These are phyloP conservation scores for Trichophyton simii DNA, from an alignment of 2,329 filamentous ascomycete species.

Conservation along the genomic window DNA sequence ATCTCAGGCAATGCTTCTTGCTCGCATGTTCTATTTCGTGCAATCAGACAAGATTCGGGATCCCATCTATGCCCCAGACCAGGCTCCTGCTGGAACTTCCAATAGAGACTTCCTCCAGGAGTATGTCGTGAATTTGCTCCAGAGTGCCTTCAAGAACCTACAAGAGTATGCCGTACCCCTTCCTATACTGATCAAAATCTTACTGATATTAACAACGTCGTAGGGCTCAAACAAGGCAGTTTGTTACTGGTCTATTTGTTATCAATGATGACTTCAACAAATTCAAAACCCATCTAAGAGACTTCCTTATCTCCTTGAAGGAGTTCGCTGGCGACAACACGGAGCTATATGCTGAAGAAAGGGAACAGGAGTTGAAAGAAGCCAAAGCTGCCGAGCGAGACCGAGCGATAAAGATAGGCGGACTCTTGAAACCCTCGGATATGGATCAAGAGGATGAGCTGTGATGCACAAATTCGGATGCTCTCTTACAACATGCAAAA, in stretches of 20 bases:
- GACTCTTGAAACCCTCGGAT: constrained; percentile 93
- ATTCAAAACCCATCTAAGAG: constrained; percentile 90
- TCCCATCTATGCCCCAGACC: constrained; percentile 74
- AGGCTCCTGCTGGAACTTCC: constrained; percentile 67
- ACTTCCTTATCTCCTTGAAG: constrained; percentile 94
- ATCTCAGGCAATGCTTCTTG: constrained; percentile 84
- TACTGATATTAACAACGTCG: not conserved
- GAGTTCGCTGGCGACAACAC: constrained; percentile 94
- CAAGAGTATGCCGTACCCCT: constrained; percentile 53
- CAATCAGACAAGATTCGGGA: constrained; percentile 79
- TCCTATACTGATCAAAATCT: constrained; percentile 12
- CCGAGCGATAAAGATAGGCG: constrained; percentile 85
- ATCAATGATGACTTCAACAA: constrained; percentile 80
- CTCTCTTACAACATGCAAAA: not conserved
- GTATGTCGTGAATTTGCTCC: constrained; percentile 73
- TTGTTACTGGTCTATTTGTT: constrained; percentile 80
- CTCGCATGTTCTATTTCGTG: constrained; percentile 95
- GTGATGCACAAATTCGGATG: constrained; percentile 27
- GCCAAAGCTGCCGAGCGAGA: constrained; percentile 81
- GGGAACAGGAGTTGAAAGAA: constrained; percentile 79
- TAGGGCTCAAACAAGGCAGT: constrained; percentile 74
- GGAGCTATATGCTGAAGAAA: constrained; percentile 85
- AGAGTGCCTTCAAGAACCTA: constrained; percentile 86
- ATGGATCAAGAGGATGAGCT: constrained; percentile 70
- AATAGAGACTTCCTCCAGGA: constrained; percentile 85